A percentile compares a stretch with the other conserved stretches of the same genome.
These are phyloP conservation scores for Medicago ruthenica DNA, from an alignment of 306 rosid genomes.

Conservation along the genomic window DNA sequence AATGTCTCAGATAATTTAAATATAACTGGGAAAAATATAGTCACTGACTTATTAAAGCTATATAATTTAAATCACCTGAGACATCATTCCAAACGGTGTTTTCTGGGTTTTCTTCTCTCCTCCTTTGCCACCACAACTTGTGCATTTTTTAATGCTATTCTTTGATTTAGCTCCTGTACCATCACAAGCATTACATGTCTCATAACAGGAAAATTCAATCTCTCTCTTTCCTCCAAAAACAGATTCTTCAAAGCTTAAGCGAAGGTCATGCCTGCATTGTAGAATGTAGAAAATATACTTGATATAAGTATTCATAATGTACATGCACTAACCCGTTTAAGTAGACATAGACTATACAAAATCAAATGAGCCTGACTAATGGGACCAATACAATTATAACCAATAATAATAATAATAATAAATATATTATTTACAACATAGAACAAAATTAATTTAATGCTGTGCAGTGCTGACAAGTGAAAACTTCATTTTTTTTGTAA, in stretches of 20 bases:
- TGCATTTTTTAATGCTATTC: constrained; percentile 66
- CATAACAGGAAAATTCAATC: constrained; percentile 70
- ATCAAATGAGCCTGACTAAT: no score
- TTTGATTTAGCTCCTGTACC: constrained; percentile 90
- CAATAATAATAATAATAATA: no score
- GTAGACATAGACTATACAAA: no score
- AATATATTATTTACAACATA: no score
- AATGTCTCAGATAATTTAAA: constrained; percentile 1
- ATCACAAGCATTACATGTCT: constrained; percentile 73
- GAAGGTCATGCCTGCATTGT: constrained; percentile 71
- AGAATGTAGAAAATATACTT: not conserved
- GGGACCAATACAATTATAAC: no score
- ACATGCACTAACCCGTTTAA: no score
- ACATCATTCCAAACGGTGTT: constrained; percentile 92
- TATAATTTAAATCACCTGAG: constrained; percentile 62
- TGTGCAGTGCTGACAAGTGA: not conserved
- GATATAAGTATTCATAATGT: no score
- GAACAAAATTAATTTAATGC: constrained; percentile 26
- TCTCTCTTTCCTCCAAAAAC: constrained; percentile 78
- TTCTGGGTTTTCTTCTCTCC: constrained; percentile 76
- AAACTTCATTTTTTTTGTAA: not conserved
- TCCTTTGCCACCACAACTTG: constrained; percentile 87
- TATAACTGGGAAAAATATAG: not conserved
- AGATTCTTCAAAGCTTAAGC: constrained; percentile 88
- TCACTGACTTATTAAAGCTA: not conserved